Base-by-base conservation (phyloP, 345 rosid genomes). In the Hibiscus trionum region DNA sequence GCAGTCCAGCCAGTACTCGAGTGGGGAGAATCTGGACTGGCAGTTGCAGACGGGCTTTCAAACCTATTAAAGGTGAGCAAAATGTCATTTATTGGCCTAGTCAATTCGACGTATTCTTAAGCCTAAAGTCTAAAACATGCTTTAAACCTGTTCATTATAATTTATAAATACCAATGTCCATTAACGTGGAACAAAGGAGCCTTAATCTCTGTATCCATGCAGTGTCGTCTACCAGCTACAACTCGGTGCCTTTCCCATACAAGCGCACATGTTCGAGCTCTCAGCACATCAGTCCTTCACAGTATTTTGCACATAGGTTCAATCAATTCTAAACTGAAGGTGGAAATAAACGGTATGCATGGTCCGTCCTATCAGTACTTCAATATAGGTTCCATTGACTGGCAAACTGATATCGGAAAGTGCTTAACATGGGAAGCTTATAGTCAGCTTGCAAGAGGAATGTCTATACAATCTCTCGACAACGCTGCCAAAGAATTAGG, bases 161-260 rank as follows among this genome's bases (percentile, higher is more conserved):
- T 21, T 21, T 21, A 21, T 60, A 31, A 61, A 31, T 61, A 15
- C 65, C 11, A 61, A 14, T 61, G 42, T 7, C 49, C 49, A 63
- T 63, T 17, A 63, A 35, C 29, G 15, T 27, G 7, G 52, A 12
- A 16, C 15, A 62, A 52, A 39, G 9, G 57, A 10, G 57, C 11
- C 27, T 52, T 29, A 60, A 65, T 58, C 46, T 57, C 57, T 33
- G 49, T 19, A 72, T 70, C 8, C 35, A 2, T 92, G 90, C 93
- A 93, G 98, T 91, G 98, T 81, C 98, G 98, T 52, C 79, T 93
- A 75, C 85, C 98, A 2, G 97, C 98, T 26, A 89, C 97, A 4
- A 64, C 90, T 68, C 82, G 87, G 62, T 93, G 98, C 74, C 88
- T 93, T 26, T 89, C 91, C 72, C 98, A 93, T 77, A 90, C 91